A percentile compares a stretch with the other conserved stretches of the same genome.
Conservation (phyloP, 345 rosid genomes). For the Gossypium rotundifolium region DNA sequence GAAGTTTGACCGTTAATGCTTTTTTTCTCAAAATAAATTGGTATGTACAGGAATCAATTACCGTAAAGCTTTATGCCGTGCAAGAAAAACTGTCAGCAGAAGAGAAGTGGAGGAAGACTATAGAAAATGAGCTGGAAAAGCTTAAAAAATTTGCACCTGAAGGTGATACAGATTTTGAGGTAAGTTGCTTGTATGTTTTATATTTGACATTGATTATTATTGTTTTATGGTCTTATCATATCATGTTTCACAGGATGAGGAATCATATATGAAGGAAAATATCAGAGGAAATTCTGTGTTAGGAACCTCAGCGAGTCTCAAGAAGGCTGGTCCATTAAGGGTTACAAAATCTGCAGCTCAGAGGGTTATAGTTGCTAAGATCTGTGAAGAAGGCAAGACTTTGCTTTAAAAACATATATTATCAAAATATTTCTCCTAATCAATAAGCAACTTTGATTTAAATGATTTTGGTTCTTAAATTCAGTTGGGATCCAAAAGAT, state of each 20-base stretch:
- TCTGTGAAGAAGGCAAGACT: conserved; percentile 83
- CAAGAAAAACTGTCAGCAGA: conserved; percentile 57
- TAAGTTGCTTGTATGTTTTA: conserved; percentile 14
- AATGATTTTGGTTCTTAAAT: background rate
- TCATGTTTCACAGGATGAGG: conserved; percentile 41
- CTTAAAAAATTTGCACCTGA: conserved; percentile 51
- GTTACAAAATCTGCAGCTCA: conserved; percentile 52
- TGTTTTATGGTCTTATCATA: conserved; percentile 8
- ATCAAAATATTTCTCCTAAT: background rate
- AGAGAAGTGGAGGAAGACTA: conserved; percentile 60
- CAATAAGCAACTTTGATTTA: background rate
- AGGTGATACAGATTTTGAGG: conserved; percentile 49
- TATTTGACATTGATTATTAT: background rate
- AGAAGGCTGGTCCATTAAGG: conserved; percentile 52
- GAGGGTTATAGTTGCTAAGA: conserved; percentile 81
- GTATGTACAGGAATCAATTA: conserved; percentile 43
- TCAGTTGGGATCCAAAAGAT: conserved; percentile 89
- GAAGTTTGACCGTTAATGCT: background rate
- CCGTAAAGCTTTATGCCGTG: conserved; percentile 49
- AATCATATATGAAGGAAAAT: conserved; percentile 45
- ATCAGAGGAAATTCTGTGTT: conserved; percentile 35
- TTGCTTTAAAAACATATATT: background rate
- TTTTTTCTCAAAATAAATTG: background rate
- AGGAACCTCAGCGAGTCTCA: conserved; percentile 33
- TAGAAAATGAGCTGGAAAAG: conserved; percentile 59